A percentile compares a stretch with the other conserved stretches of the same genome.
These are phyloP conservation scores for Sphagnum contortum DNA, from an alignment of 225 moss, liverwort and hornwort species.

Conservation along the genomic window DNA sequence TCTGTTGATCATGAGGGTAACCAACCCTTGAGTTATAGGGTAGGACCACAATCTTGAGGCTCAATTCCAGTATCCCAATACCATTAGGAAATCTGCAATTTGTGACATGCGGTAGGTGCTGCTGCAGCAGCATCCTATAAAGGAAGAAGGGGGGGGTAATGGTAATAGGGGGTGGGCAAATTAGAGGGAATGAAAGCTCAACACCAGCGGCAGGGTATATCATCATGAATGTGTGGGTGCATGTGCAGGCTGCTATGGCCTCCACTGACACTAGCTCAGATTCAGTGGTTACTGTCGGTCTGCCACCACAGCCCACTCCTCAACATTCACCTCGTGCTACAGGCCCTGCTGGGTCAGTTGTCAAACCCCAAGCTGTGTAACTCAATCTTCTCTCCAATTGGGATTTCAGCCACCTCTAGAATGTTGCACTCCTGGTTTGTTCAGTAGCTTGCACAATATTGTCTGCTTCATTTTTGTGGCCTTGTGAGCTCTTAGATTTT, in stretches of 20 bases:
- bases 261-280: constrained; percentile 99
- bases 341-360: constrained; percentile 87
- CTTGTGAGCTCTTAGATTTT: too few species aligned
- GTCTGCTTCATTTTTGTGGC: background rate
- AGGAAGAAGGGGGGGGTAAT: constrained; percentile 2
- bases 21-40: too few species aligned
- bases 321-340: constrained; percentile 92
- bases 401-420: background rate
- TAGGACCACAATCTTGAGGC: too few species aligned
- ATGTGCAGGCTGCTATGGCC: constrained; percentile 73
- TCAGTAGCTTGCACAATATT: constrained; percentile 1
- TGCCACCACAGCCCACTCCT: constrained; percentile 90
- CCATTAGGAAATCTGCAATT: too few species aligned
- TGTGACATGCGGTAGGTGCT: background rate
- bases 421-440: background rate
- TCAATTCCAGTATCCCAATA: too few species aligned
- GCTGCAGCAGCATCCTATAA: constrained; percentile 1
- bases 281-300: constrained; percentile 92
- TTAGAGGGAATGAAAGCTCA: constrained; percentile 11
- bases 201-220: constrained; percentile 3
- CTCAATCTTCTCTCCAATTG: background rate
- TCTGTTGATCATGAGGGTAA: too few species aligned
- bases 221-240: constrained; percentile 25
- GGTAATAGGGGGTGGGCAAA: background rate
- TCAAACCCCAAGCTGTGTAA: background rate